Evolutionary conservation across 2,329 filamentous ascomycete genomes (phyloP).

Genomic region (Colletotrichum costaricense): DNA sequence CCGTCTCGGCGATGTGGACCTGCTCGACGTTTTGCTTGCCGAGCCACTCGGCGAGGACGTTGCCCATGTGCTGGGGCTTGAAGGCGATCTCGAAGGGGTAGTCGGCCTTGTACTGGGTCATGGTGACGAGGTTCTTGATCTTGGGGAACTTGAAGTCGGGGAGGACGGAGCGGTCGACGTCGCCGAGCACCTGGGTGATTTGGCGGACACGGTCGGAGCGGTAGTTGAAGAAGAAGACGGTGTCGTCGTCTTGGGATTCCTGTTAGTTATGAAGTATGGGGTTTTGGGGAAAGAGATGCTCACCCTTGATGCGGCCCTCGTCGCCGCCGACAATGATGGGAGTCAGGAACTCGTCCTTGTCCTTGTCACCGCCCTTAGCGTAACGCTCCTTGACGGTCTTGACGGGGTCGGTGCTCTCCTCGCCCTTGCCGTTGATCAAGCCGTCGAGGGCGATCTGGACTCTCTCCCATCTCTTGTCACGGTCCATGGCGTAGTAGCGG

Average conservation of each 20-base stretch:
- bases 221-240: conserved; percentile 99
- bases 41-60: conserved; percentile 98
- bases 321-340: conserved; percentile 94
- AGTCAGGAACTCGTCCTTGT: conserved; percentile 98
- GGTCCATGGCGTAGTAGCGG: conserved; percentile 99
- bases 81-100: conserved; percentile 95
- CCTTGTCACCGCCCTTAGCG: conserved; percentile 71
- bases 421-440: conserved; percentile 86
- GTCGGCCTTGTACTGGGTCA: conserved; percentile 98
- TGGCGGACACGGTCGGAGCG: conserved; percentile 97
- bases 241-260: conserved; percentile 78
- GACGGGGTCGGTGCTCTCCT: conserved; percentile 85
- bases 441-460: conserved; percentile 91
- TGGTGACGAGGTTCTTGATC: conserved; percentile 86
- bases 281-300: background rate
- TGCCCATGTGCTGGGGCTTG: conserved; percentile 93
- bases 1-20: conserved; percentile 97
- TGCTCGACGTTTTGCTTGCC: conserved; percentile 90
- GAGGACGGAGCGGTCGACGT: conserved; percentile 88
- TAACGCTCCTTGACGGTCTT: conserved; percentile 90
- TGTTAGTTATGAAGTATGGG: background rate
- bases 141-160: conserved; percentile 96
- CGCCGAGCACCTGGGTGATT: conserved; percentile 92
- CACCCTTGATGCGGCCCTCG: conserved; percentile 86
- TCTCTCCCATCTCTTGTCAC: conserved; percentile 98